Percentiles rank a stretch among this genome's conserved stretches.
phyloP scores from a whole-genome alignment of 441 rosid genomes.

The Raphanus hybrid region DNA sequence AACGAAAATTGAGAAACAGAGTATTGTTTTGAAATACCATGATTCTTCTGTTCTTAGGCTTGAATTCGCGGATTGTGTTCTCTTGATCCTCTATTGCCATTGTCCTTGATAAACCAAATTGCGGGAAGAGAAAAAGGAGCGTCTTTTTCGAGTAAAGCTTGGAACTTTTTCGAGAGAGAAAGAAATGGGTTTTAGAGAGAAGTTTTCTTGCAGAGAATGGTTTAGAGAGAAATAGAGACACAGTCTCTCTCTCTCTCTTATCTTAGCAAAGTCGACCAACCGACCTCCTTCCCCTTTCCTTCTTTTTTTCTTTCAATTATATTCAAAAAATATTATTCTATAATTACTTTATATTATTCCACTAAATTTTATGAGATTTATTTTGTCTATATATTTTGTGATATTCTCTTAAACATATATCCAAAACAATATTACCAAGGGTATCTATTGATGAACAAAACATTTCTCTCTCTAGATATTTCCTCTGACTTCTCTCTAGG shows the following conservation, averaged over 20 bases:
- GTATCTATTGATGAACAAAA: too few species aligned
- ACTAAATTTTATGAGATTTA: not conserved
- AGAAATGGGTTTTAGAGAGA: constrained; percentile 17
- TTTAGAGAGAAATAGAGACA: constrained; percentile 26
- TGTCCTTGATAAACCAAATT: not conserved
- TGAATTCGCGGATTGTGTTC: constrained; percentile 1
- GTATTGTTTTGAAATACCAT: not conserved
- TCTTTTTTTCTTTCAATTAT: constrained; percentile 6
- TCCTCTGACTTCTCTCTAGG: too few species aligned
- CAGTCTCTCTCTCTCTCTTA: constrained; percentile 59
- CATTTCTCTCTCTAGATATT: too few species aligned
- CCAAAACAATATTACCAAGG: not conserved
- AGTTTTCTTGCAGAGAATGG: constrained; percentile 34
- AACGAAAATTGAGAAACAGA: not conserved
- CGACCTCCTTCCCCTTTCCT: constrained; percentile 64
- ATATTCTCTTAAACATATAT: constrained; percentile 15
- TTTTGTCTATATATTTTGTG: not conserved
- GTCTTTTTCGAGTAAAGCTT: constrained; percentile 36
- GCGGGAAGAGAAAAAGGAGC: not conserved
- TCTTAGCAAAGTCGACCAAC: constrained; percentile 59
- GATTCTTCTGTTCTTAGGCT: constrained; percentile 7
- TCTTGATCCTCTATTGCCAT: constrained; percentile 8
- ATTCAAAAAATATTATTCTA: not conserved
- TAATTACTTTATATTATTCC: not conserved
- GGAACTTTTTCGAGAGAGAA: constrained; percentile 27